A percentile compares a stretch with the other conserved stretches of the same genome.
Conservation (phyloP, 768 basidiomycete species). For the Tricholomella constricta region DNA sequence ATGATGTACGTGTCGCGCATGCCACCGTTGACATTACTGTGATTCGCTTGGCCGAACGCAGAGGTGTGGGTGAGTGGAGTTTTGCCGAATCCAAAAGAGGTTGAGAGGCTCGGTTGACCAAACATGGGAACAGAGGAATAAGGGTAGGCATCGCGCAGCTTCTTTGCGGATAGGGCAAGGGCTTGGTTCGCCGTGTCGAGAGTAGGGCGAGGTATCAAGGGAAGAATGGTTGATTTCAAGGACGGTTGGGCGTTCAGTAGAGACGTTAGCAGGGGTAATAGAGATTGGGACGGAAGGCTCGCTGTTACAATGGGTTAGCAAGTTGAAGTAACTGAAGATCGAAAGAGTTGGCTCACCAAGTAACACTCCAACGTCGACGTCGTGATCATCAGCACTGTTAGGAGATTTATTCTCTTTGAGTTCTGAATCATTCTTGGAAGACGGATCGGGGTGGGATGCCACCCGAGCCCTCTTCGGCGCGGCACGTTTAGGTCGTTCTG, state of each 20-base stretch:
- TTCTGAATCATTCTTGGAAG: conserved; percentile 41
- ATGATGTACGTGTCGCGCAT: conserved; percentile 85
- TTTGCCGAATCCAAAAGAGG: conserved; percentile 37
- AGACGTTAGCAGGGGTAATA: conserved; percentile 71
- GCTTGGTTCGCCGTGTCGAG: conserved; percentile 73
- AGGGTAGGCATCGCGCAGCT: conserved; percentile 80
- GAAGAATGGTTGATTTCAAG: conserved; percentile 70
- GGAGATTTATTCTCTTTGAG: conserved; percentile 52
- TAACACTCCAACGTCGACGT: conserved; percentile 78
- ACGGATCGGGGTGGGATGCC: conserved; percentile 30
- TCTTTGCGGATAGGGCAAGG: conserved; percentile 66
- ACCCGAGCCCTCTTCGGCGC: conserved; percentile 68
- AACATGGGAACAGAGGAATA: conserved; percentile 60
- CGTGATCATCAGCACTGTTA: conserved; percentile 46
- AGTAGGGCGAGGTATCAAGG: conserved; percentile 83
- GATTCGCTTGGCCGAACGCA: conserved; percentile 20
- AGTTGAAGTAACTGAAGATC: conserved; percentile 2
- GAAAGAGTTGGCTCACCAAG: conserved; percentile 56
- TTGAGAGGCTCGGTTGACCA: conserved; percentile 23
- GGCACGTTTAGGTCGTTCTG: conserved; percentile 72
- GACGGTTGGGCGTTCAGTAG: conserved; percentile 68
- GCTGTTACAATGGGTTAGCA: conserved; percentile 46
- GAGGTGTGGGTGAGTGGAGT: conserved; percentile 18
- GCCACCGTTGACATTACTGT: conserved; percentile 39
- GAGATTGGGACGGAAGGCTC: conserved; percentile 74